phyloP scores from a whole-genome alignment of 2,329 filamentous ascomycete genomes.

The Rhynchosporium agropyri region DNA sequence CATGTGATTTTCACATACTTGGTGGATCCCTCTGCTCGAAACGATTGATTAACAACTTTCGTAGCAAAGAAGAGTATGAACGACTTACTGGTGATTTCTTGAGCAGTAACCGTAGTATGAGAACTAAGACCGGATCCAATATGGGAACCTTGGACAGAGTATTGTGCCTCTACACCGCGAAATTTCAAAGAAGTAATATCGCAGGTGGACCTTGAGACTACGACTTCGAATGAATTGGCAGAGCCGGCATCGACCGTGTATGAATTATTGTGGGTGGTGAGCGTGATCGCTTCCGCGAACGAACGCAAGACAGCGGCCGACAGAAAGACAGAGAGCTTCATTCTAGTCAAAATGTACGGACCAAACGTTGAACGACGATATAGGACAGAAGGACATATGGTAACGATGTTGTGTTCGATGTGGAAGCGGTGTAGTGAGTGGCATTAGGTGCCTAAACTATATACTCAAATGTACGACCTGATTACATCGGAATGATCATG shows the following conservation, averaged over 20 bases:
- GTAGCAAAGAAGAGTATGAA: not conserved
- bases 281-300: slow-evolving; percentile 47
- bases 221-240: slow-evolving; percentile 53
- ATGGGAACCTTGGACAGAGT: slow-evolving; percentile 54
- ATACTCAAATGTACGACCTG: not conserved
- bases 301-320: slow-evolving; percentile 28
- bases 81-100: slow-evolving; percentile 23
- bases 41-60: not conserved
- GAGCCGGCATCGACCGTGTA: slow-evolving; percentile 54
- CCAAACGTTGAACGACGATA: not conserved
- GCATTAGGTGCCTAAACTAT: no score
- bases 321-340: slow-evolving; percentile 24
- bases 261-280: slow-evolving; percentile 46
- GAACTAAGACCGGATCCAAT: slow-evolving; percentile 62
- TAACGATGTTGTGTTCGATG: not conserved
- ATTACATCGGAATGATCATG: not conserved
- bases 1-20: slow-evolving; percentile 64
- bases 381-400: not conserved
- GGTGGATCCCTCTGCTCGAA: slow-evolving; percentile 16
- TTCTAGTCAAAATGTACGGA: not conserved
- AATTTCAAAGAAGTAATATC: slow-evolving; percentile 67
- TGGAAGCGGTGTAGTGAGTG: no score
- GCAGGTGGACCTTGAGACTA: slow-evolving; percentile 56
- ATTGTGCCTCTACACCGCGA: slow-evolving; percentile 61
- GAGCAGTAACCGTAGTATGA: slow-evolving; percentile 51